Evolutionary conservation across 2,329 filamentous ascomycete species (phyloP), one percentile per base, ranked within the genome.

Genomic region (Aspergillus flavus): DNA sequence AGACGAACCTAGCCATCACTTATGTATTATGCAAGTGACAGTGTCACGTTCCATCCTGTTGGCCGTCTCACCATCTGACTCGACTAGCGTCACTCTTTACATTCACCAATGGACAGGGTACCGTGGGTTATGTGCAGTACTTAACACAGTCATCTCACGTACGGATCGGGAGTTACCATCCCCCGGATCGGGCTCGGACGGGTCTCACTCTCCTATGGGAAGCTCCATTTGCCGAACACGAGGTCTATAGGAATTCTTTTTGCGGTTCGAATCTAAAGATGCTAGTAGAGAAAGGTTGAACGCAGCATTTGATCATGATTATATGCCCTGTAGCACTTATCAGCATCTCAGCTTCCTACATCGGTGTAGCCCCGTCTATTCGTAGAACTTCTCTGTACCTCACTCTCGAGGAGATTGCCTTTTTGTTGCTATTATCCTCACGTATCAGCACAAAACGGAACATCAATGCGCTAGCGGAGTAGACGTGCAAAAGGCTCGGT

Each of bases 391-490:
- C 19, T 41, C 16, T 16, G 39, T 19, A 3, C 16, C 7, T 19
- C 16, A 41, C 39, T n/a, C 3, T 2, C 39, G 16, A n/a, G 6
- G 6, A 19, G 2, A n/a, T 41, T 1, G 3, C 16, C 16, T 41
- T n/a, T 41, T 9, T n/a, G 3, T n/a, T 41, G 19, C 7, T 41
- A 10, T 7, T 19, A 2, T n/a, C n/a, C 9, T 41, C 7, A 41
- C 19, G 19, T 41, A 41, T 41, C 16, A 19, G 39, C 2, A 16
- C 14, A 9, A 36, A 41, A 0, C 19, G 7, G 7, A n/a, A 7
- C 16, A 4, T 4, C 5, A 0, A 19, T 0, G 16, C 7, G 10
- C 6, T 41, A 0, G 1, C 4, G 7, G 6, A 19, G 36, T 19
- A 19, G 16, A 41, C 7, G 34, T 36, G 34, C 19, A 41, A 0